Conservation (phyloP, 2,329 filamentous ascomycete species). For the Aspergillus neotritici region DNA sequence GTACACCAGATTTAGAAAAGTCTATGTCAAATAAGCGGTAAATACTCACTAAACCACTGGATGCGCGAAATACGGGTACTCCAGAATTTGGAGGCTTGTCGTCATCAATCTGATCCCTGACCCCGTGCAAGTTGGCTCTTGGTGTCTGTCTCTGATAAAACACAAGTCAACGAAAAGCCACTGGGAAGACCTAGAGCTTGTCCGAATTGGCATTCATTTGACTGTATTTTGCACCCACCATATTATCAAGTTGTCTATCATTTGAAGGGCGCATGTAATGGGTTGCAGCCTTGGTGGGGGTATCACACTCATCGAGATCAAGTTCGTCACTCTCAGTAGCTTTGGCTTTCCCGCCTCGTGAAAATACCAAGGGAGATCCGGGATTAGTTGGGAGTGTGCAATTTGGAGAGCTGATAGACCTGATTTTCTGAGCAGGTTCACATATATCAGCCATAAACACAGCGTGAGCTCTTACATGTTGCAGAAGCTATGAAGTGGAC, state of each 20-base stretch:
- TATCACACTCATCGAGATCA: no score
- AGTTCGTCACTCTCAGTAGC: no score
- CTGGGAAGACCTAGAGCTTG: background rate
- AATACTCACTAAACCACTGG: slow-evolving; percentile 66
- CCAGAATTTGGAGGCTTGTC: slow-evolving; percentile 70
- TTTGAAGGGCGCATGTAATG: no score
- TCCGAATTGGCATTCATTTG: background rate
- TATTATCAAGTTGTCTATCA: background rate
- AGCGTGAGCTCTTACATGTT: no score
- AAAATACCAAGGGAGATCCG: no score
- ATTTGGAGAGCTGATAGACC: no score
- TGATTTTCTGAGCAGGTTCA: no score
- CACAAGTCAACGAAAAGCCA: background rate
- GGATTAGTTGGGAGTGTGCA: no score
- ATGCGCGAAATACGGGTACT: slow-evolving; percentile 83
- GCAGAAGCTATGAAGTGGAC: no score
- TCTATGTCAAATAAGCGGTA: background rate
- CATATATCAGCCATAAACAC: no score
- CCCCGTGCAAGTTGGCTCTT: slow-evolving; percentile 11
- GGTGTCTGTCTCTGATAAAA: slow-evolving; percentile 28
- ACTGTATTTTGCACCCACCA: background rate
- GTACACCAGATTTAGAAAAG: background rate
- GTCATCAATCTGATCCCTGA: slow-evolving; percentile 50
- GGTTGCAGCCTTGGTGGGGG: no score
- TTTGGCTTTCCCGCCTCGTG: no score